phyloP scores from a whole-genome alignment of 2,329 filamentous ascomycete genomes.

The Metarhizium rileyi region DNA sequence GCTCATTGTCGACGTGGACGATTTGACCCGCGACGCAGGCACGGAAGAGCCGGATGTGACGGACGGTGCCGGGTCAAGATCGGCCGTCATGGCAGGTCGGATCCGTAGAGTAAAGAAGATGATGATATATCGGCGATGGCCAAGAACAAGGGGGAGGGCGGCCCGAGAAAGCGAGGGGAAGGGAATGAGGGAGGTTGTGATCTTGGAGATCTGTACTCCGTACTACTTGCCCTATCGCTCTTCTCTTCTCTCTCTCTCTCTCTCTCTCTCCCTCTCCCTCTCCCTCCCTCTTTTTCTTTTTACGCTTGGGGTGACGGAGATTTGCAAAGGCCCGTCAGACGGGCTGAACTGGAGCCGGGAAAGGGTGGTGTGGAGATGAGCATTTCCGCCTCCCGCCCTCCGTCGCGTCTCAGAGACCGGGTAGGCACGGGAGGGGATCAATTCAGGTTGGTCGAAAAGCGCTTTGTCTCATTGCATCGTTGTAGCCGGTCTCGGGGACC shows the following conservation, averaged over 20 bases:
- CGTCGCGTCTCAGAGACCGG: background rate
- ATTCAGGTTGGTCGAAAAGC: background rate
- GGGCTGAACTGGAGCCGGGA: background rate
- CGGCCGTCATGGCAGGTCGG: constrained; percentile 15
- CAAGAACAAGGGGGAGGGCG: background rate
- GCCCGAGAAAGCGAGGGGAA: background rate
- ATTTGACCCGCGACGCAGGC: constrained; percentile 18
- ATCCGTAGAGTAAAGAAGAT: background rate
- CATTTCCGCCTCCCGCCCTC: background rate
- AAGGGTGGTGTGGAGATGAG: constrained; percentile 1
- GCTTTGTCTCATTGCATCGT: background rate
- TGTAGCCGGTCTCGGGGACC: background rate
- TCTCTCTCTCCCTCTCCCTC: no score
- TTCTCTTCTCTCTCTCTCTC: no score
- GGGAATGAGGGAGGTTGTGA: background rate
- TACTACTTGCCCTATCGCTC: no score
- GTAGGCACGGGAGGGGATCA: background rate
- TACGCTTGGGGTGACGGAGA: background rate
- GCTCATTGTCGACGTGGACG: constrained; percentile 18
- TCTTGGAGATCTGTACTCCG: no score
- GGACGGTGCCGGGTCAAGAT: constrained; percentile 11
- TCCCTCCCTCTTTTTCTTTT: background rate
- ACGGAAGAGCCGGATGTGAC: constrained; percentile 11
- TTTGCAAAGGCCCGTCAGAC: constrained; percentile 1
- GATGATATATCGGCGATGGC: background rate